Percentiles rank a stretch among this genome's conserved stretches.
phyloP scores from a whole-genome alignment of 2,329 filamentous ascomycete genomes.

The Mollisiaceae sp. region DNA sequence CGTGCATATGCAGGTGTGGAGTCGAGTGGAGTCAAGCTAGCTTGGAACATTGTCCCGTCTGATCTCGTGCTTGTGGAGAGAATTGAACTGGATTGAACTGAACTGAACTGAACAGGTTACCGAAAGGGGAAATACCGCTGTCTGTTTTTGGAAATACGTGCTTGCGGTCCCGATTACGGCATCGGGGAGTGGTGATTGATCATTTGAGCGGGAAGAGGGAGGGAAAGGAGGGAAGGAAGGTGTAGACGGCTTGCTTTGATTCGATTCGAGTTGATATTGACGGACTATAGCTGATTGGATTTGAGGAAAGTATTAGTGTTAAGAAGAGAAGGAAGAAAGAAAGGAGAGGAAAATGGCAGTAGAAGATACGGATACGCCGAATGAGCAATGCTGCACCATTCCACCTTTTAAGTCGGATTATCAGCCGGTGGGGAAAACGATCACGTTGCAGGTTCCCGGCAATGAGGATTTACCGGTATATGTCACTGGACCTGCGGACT shows the following conservation, averaged over 20 bases:
- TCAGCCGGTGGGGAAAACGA: neutral
- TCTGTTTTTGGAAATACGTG: neutral
- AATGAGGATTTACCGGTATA: neutral
- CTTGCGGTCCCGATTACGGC: neutral
- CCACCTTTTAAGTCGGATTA: constrained; percentile 18
- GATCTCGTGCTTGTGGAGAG: neutral
- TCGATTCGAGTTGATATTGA: neutral
- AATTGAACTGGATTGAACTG: neutral
- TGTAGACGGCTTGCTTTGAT: no score
- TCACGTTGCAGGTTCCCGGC: neutral
- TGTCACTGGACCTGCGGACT: neutral
- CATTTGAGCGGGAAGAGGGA: neutral
- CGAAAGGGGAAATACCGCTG: neutral
- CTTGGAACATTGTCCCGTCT: neutral
- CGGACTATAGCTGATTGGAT: no score
- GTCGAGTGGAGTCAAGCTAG: no score
- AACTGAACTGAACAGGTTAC: neutral
- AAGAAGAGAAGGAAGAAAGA: neutral
- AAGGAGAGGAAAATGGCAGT: neutral
- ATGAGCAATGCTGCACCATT: constrained; percentile 17
- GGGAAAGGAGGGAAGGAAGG: no score
- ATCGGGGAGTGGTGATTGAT: neutral
- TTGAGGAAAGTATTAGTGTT: neutral
- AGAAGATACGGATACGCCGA: neutral
- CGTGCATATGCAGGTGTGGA: no score